Evolutionary conservation across 164 flowering plant genomes (phyloP).

Genomic region (Vitis rupestris): DNA sequence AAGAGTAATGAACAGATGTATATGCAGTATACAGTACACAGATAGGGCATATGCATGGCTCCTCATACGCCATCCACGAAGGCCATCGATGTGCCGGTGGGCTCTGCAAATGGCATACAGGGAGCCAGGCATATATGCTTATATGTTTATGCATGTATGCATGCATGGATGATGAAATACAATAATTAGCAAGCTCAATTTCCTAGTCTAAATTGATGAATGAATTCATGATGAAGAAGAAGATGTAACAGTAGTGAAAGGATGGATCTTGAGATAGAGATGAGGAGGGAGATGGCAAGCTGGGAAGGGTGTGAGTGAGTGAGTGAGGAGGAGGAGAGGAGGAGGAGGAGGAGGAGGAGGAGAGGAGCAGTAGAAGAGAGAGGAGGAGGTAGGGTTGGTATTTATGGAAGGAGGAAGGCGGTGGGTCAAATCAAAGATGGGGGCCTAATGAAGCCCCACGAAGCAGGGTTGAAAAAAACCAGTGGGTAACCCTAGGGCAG

Average conservation of each 20-base stretch:
- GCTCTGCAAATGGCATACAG: conserved; percentile 66
- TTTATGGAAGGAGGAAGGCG: conserved; percentile 3
- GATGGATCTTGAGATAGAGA: not conserved
- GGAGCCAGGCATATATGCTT: conserved; percentile 64
- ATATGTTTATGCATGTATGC: not conserved
- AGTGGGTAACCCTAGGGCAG: conserved; percentile 13
- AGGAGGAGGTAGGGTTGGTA: not conserved
- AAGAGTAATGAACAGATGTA: not conserved
- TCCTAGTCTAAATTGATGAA: not conserved
- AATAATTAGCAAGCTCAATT: not conserved
- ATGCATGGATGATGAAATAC: not conserved
- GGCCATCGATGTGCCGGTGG: conserved; percentile 38
- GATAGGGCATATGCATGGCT: conserved; percentile 49
- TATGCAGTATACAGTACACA: not conserved
- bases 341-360: not conserved
- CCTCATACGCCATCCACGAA: conserved; percentile 67
- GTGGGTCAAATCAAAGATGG: conserved; percentile 16
- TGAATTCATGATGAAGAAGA: not conserved
- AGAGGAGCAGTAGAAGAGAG: not conserved
- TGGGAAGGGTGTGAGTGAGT: not conserved
- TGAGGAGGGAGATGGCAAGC: no score
- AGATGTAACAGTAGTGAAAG: not conserved
- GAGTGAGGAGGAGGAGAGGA: not conserved
- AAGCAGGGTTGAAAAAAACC: conserved; percentile 17
- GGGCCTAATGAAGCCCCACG: conserved; percentile 16